Evolutionary conservation across 2,329 filamentous ascomycete species (phyloP), one percentile per base, ranked within the genome.

Genomic region (Capronia coronata): DNA sequence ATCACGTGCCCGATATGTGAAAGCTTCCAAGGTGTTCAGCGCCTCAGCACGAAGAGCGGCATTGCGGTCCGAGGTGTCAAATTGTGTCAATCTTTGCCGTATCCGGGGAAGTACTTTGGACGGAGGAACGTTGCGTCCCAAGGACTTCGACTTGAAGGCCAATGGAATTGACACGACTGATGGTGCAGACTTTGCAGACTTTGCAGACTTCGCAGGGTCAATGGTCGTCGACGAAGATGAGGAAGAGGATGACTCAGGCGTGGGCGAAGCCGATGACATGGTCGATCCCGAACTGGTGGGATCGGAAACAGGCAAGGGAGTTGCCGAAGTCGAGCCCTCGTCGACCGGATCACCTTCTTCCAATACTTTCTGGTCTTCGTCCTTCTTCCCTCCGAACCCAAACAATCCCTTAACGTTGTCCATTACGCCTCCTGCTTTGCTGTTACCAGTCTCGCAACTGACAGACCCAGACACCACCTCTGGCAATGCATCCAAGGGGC

Each of bases 321-420:
- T 58, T 14, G 43, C 30, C 13, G 48, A 43, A 2, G 62, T 63
- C 14, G 61, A 58, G 11, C 63, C 57, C 29, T 67, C 62, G 5
- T 66, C 62, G 23, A 61, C 73, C 46, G 76, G 73, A 1, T 69
- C 64, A 35, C 76, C 79, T 18, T 77, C 77, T 42, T 83, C 85
- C 51, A 79, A 77, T 27, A 95, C 64, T 6, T 78, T 76, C 68
- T 95, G 86, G 48, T 91, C 86, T 25, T 58, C 59, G 56, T 86
- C 85, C 70, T 94, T 94, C 71, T 87, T 88, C 63, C 86, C 86
- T 21, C 91, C 93, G 64, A 97, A 90, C 4, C 93, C 93, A 64
- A 98, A 94, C 55, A 96, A 79, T 57, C 90, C 94, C 76, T 98
- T 98, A 58, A 97, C 87, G 37, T 88, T 90, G 63, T 95, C 91